Percentiles rank a stretch among this genome's conserved stretches.
Evolutionary conservation across 2,329 filamentous ascomycete species (phyloP).

Genomic region (Colletotrichum cuscutae): DNA sequence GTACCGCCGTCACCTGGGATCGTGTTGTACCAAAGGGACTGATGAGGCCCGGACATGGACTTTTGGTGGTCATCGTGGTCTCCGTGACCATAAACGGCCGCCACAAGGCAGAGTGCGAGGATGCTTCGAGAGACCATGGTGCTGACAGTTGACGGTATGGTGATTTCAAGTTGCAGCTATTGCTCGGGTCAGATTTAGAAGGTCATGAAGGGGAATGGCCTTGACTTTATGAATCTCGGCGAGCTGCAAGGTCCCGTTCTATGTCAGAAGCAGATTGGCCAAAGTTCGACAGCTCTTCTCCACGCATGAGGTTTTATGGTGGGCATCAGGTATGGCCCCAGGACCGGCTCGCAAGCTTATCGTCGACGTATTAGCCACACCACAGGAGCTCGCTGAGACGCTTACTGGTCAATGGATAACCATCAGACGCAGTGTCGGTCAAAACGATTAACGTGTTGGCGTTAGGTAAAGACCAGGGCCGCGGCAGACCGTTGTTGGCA

Average conservation of each 20-base stretch:
- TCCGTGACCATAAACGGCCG: constrained; percentile 68
- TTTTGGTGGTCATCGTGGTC: constrained; percentile 70
- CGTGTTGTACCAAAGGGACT: constrained; percentile 84
- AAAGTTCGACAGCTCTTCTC: constrained; percentile 19
- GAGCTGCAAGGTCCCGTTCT: constrained; percentile 3
- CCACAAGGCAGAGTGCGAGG: constrained; percentile 54
- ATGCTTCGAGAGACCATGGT: constrained; percentile 44
- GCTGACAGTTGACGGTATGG: constrained; percentile 1
- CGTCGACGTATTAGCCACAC: constrained; percentile 13
- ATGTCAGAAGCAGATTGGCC: constrained; percentile 16
- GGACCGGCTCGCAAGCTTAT: constrained; percentile 30
- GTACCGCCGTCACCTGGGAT: constrained; percentile 86
- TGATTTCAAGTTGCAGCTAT: not conserved
- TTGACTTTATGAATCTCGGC: constrained; percentile 25
- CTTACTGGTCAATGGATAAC: constrained; percentile 25
- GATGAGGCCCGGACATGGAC: constrained; percentile 73
- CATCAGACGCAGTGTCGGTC: constrained; percentile 7
- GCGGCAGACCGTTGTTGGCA: constrained; percentile 14
- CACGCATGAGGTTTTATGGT: constrained; percentile 10
- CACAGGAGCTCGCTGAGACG: constrained; percentile 4
- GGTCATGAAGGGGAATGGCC: not conserved
- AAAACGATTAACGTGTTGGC: constrained; percentile 30
- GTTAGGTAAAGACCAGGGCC: constrained; percentile 34
- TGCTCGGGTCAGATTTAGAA: not conserved
- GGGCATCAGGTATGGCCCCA: constrained; percentile 8